A percentile compares a stretch with the other conserved stretches of the same genome.
These are phyloP conservation scores for Acacia concinna DNA, from an alignment of 331 rosid genomes.

Conservation along the genomic window DNA sequence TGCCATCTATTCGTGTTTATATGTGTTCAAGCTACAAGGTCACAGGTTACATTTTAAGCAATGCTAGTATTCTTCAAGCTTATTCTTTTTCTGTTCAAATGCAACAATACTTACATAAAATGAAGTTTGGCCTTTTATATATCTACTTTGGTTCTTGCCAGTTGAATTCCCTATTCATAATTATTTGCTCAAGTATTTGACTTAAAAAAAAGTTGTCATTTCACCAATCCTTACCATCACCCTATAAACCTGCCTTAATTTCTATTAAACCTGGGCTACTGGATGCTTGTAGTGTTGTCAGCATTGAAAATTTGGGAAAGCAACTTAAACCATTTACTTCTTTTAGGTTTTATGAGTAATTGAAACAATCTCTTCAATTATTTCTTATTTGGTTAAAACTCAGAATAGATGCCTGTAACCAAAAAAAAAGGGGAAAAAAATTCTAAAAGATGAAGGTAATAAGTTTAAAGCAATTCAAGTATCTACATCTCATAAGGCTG, in stretches of 20 bases:
- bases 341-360: not conserved
- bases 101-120: not conserved
- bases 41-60: not conserved
- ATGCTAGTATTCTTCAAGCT: not conserved
- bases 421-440: too few relatives aligned
- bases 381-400: not conserved
- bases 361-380: not conserved
- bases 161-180: not conserved
- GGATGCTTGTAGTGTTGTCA: not conserved
- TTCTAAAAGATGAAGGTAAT: not conserved
- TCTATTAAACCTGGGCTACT: not conserved
- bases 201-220: not conserved
- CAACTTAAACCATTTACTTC: not conserved
- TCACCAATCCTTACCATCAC: not conserved
- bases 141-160: not conserved
- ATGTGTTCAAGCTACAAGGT: not conserved
- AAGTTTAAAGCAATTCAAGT: not conserved
- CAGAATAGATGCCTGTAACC: not conserved
- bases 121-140: not conserved
- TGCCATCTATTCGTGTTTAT: not conserved
- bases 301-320: not conserved
- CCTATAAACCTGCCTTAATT: not conserved
- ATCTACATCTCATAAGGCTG: not conserved
- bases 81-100: not conserved
- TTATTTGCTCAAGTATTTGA: not conserved